A percentile compares a stretch with the other conserved stretches of the same genome.
Evolutionary conservation across 75 land plant genomes (phyloP).

Genomic region (Sequoiadendron giganteum): DNA sequence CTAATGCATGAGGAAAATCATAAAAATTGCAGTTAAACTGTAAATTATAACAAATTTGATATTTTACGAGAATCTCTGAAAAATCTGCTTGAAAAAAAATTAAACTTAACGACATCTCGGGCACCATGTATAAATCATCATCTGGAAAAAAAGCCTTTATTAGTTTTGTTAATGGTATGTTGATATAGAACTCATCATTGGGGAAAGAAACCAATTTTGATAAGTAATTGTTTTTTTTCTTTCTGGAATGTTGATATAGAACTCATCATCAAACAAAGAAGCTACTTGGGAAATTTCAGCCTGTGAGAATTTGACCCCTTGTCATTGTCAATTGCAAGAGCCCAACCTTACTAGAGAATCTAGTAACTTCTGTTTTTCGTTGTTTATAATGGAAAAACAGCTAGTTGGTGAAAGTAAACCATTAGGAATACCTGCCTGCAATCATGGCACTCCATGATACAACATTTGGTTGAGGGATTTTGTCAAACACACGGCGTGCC

Average conservation of each 20-base stretch:
- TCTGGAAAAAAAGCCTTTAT: background rate
- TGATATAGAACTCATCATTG: no score
- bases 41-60: background rate
- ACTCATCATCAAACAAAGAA: background rate
- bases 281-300: background rate
- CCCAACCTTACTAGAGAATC: background rate
- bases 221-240: background rate
- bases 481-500: background rate
- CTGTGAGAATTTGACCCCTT: background rate
- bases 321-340: background rate
- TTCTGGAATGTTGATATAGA: no score
- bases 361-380: background rate
- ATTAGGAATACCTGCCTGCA: background rate
- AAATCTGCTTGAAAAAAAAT: no score
- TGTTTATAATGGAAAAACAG: background rate
- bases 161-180: no score
- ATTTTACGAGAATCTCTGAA: no score
- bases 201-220: background rate
- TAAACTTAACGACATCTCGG: no score
- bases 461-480: slow-evolving; percentile 1
- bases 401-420: background rate
- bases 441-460: slow-evolving; percentile 13
- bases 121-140: no score
- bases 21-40: background rate
- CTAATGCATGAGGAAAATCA: background rate